Conservation (phyloP, 306 rosid genomes). For the Albizia julibrissin region DNA sequence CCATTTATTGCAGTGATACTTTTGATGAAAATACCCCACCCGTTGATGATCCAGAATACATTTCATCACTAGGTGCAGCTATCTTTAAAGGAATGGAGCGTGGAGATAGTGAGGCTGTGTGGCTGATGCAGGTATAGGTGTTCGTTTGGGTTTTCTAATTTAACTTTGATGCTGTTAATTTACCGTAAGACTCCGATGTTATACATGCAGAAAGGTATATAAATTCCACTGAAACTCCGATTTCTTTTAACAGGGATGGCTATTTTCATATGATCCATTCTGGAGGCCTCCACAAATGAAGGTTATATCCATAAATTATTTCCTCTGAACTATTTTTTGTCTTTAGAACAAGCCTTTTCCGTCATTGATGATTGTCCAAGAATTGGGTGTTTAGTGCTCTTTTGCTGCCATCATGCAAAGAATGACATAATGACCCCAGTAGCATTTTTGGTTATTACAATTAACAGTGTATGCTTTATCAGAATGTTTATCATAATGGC, state of each 20-base stretch:
- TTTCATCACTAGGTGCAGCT: slow-evolving; percentile 83
- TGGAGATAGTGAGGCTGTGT: slow-evolving; percentile 77
- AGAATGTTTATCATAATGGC: slow-evolving; percentile 18
- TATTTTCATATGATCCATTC: slow-evolving; percentile 87
- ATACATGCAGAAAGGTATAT: slow-evolving; percentile 16
- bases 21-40: slow-evolving; percentile 98
- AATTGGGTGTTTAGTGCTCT: slow-evolving; percentile 12
- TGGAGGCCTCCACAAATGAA: slow-evolving; percentile 98
- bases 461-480: slow-evolving; percentile 16
- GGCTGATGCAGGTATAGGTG: slow-evolving; percentile 89
- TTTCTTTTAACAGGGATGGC: slow-evolving; percentile 66
- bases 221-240: slow-evolving; percentile 26
- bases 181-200: background rate
- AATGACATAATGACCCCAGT: slow-evolving; percentile 2
- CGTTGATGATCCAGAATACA: slow-evolving; percentile 74
- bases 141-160: slow-evolving; percentile 1
- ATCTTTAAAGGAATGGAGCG: slow-evolving; percentile 79
- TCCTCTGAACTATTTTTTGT: slow-evolving; percentile 7
- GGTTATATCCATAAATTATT: slow-evolving; percentile 41
- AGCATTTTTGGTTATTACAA: slow-evolving; percentile 8
- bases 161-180: slow-evolving; percentile 20
- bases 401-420: slow-evolving; percentile 2
- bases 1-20: slow-evolving; percentile 67
- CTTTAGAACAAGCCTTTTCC: slow-evolving; percentile 9
- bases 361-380: slow-evolving; percentile 14